Evolutionary conservation across 768 basidiomycete genomes (phyloP).

Genomic region (Myochromella boudieri): DNA sequence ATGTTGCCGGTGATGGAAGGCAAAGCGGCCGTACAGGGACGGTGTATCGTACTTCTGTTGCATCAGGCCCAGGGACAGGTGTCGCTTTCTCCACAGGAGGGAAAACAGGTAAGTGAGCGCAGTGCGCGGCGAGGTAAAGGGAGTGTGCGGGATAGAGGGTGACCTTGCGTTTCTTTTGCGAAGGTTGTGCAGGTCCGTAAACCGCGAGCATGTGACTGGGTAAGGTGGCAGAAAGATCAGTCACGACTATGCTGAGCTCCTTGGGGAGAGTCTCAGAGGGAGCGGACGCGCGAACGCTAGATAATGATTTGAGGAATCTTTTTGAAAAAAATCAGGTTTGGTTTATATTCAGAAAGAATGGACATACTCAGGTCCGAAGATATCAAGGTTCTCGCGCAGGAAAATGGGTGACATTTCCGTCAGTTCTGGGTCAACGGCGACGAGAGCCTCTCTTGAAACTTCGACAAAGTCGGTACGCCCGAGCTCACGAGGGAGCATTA

Average conservation of each 20-base stretch:
- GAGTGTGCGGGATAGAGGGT: constrained; percentile 69
- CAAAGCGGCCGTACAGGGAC: constrained; percentile 64
- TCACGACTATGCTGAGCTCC: constrained; percentile 41
- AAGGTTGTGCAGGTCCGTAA: constrained; percentile 20
- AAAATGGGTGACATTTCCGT: constrained; percentile 48
- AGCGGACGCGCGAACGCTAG: constrained; percentile 33
- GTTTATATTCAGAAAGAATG: background rate
- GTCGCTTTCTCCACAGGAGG: constrained; percentile 27
- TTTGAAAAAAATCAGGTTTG: background rate
- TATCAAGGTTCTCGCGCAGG: constrained; percentile 50
- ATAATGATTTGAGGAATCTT: constrained; percentile 40
- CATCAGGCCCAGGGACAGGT: background rate
- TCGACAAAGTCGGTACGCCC: constrained; percentile 49
- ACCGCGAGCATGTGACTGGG: constrained; percentile 60
- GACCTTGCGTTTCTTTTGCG: constrained; percentile 27
- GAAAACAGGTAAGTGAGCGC: constrained; percentile 60
- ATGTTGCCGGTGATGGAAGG: constrained; percentile 63
- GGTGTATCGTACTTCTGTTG: constrained; percentile 12
- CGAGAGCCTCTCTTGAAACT: constrained; percentile 45
- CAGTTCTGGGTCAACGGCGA: constrained; percentile 50
- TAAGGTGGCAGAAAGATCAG: constrained; percentile 27
- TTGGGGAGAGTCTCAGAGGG: constrained; percentile 36
- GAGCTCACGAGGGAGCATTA: constrained; percentile 52
- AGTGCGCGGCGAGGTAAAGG: constrained; percentile 67
- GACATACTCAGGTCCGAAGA: constrained; percentile 41